These are phyloP conservation scores for Phragmites australis DNA, from an alignment of 176 grass and related monocot species.

Conservation along the genomic window DNA sequence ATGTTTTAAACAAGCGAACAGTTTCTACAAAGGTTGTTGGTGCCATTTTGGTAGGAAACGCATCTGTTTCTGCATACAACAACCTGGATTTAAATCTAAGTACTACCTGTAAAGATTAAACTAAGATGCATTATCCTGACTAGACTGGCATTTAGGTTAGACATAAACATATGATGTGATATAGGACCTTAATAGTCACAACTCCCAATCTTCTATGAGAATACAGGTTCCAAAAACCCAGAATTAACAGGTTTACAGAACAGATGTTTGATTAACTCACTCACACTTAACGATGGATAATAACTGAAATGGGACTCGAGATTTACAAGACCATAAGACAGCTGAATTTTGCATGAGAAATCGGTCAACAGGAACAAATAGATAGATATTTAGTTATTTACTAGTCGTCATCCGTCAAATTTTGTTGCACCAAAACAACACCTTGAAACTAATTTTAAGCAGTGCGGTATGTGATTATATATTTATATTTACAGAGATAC, in stretches of 20 bases:
- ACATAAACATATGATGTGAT: slow-evolving; percentile 4
- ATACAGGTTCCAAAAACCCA: neutral
- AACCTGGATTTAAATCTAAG: neutral
- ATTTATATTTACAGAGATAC: slow-evolving; percentile 36
- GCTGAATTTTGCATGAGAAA: neutral
- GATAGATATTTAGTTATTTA: neutral
- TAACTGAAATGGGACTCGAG: neutral
- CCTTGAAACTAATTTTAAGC: neutral
- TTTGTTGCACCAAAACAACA: slow-evolving; percentile 16
- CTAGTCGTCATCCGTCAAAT: neutral
- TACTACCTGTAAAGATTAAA: neutral
- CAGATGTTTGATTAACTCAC: neutral
- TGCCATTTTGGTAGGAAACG: neutral
- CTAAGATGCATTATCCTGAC: neutral
- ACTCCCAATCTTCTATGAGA: slow-evolving; percentile 1
- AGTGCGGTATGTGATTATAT: neutral
- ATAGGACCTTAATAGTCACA: slow-evolving; percentile 7
- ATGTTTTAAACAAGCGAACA: neutral
- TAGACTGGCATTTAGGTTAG: slow-evolving; percentile 20
- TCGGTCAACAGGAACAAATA: neutral
- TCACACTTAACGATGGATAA: neutral
- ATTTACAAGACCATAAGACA: neutral
- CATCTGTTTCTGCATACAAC: neutral
- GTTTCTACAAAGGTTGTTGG: neutral
- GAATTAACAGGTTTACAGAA: neutral